These are phyloP conservation scores for Nannochloropsis oceanica DNA, from an alignment of 108 stramenopile species.

Conservation along the genomic window DNA sequence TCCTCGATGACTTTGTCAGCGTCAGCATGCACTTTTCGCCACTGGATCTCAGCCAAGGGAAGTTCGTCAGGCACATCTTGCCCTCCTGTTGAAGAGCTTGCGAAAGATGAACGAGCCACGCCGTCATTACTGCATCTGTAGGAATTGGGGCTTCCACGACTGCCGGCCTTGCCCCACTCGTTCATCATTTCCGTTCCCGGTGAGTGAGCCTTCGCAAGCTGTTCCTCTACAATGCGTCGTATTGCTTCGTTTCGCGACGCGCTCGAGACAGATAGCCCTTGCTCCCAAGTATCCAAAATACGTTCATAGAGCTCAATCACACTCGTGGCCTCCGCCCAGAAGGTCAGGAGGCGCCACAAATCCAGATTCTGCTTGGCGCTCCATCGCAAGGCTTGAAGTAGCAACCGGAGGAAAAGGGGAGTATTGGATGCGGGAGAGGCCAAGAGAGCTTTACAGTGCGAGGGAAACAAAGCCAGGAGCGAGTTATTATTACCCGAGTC, in stretches of 20 bases:
- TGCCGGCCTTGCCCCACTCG: background rate
- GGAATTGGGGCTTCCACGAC: background rate
- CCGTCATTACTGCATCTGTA: background rate
- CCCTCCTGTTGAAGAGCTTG: background rate
- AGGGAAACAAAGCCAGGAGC: background rate
- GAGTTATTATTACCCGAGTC: background rate
- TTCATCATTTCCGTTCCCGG: background rate
- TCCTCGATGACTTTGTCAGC: background rate
- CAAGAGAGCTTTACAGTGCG: background rate
- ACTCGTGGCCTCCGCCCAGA: background rate
- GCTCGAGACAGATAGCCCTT: background rate
- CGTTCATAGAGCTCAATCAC: background rate
- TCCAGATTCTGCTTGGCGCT: background rate
- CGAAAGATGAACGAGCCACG: background rate
- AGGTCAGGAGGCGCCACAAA: background rate
- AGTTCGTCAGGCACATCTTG: background rate
- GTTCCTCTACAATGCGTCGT: background rate
- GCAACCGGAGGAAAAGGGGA: constrained; percentile 24
- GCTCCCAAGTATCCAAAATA: constrained; percentile 23
- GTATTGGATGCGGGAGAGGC: background rate
- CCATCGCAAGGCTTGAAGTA: constrained; percentile 2
- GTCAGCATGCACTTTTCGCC: background rate
- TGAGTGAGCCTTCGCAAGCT: background rate
- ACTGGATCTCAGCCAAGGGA: background rate
- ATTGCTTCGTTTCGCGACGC: background rate